Conservation (phyloP, 139 green algal species). For the Chlamydomonas applanata region DNA sequence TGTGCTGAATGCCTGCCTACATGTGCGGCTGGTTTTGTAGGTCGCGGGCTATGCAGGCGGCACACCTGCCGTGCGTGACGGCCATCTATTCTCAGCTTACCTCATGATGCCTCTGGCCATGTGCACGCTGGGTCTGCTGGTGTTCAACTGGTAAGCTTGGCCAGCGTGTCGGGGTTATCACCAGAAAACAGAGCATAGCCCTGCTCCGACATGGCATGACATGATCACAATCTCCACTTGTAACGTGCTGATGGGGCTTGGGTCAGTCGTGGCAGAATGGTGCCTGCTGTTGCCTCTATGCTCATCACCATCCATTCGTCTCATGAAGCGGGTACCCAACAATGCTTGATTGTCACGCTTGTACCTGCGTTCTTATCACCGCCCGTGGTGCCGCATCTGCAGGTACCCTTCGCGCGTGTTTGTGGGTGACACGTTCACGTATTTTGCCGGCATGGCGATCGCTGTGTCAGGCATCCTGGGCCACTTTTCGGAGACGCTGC, state of each 20-base stretch:
- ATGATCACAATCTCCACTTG: no score
- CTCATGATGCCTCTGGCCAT: conserved; percentile 86
- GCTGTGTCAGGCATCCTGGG: conserved; percentile 95
- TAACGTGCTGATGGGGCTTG: no score
- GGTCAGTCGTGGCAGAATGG: no score
- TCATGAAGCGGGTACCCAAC: no score
- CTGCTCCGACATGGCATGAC: no score
- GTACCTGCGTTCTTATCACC: no score
- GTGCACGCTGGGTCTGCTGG: conserved; percentile 82
- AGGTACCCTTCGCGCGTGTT: conserved; percentile 71
- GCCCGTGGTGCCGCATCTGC: not conserved
- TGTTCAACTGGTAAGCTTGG: conserved; percentile 81
- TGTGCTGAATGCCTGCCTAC: not conserved
- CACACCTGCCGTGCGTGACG: conserved; percentile 52
- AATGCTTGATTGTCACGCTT: no score
- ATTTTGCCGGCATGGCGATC: conserved; percentile 98
- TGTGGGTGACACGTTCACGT: conserved; percentile 99
- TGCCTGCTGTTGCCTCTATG: no score
- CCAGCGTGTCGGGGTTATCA: not conserved
- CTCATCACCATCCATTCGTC: no score
- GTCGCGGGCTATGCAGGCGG: conserved; percentile 28
- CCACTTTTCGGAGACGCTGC: conserved; percentile 95
- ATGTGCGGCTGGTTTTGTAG: not conserved
- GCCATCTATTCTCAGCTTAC: conserved; percentile 94
- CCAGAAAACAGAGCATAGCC: no score